Conservation (phyloP, 139 green algal genomes). For the Bryopsis sp. region DNA sequence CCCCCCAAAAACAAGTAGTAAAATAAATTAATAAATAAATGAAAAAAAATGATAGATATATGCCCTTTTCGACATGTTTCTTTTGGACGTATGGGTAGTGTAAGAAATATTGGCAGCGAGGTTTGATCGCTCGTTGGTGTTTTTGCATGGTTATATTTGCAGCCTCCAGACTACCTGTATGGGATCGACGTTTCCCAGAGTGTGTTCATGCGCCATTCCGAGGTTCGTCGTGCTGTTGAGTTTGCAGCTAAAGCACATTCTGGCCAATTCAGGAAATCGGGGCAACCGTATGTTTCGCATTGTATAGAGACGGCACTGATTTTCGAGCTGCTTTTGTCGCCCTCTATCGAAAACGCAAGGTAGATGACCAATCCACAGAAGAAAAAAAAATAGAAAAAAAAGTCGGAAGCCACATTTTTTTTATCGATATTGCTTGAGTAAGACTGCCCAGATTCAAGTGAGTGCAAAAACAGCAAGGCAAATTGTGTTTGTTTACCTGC, state of each 20-base stretch:
- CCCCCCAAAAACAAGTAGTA: too few species aligned
- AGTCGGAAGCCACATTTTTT: neutral
- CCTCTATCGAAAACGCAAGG: constrained; percentile 15
- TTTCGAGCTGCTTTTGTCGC: constrained; percentile 56
- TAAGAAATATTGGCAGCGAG: too few species aligned
- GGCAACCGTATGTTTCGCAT: constrained; percentile 86
- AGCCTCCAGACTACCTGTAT: too few species aligned
- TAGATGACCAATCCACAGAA: neutral
- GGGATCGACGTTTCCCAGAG: constrained; percentile 53
- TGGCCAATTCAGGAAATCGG: constrained; percentile 69
- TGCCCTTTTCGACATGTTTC: too few species aligned
- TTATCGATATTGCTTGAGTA: neutral
- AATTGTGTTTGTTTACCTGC: neutral
- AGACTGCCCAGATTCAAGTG: neutral
- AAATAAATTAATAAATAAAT: too few species aligned
- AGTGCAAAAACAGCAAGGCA: neutral
- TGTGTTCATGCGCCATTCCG: constrained; percentile 39
- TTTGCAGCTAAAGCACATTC: constrained; percentile 76
- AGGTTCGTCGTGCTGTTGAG: constrained; percentile 51
- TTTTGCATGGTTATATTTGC: too few species aligned
- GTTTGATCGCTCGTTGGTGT: too few species aligned
- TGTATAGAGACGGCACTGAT: constrained; percentile 90
- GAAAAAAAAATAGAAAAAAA: too few species aligned
- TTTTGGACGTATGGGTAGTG: too few species aligned
- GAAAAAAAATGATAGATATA: too few species aligned